Base-by-base conservation (phyloP, 768 basidiomycete genomes). In the Dentipellis fragilis region DNA sequence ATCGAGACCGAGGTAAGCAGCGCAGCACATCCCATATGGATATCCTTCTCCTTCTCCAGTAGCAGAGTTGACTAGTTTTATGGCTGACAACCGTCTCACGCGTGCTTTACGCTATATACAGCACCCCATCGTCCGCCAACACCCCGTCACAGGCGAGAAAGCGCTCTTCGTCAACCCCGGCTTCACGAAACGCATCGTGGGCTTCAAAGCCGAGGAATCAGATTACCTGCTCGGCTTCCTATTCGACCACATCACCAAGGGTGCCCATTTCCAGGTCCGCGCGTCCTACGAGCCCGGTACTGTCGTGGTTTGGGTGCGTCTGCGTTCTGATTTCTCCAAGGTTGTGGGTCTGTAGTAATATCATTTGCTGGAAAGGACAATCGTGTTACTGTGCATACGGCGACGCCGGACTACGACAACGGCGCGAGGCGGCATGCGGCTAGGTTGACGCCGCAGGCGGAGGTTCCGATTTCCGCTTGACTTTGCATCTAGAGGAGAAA, bases 111-210 rank as follows among this genome's bases (percentile, higher is more conserved):
- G n/a, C n/a, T n/a, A n/a, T n/a, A n/a, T n/a, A 16, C 59, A 86
- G 34, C 90, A 92, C 66, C 89, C 89, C 14, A 72, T 93, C 51
- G 86, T 93, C 54, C 83, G 89, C 48, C 87, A 90, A 10, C 85
- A 92, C 66, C 89, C 90, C 17, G 83, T 77, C 1, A 93, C 89
- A 0, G 88, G 89, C 11, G 86, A 83, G 81, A 90, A 92, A 76
- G 82, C 80, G 56, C 70, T 92, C 58, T 91, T 83, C 63, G 82
- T 92, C 65, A 90, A 92, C 65, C 21, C 62, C 80, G 85, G 88
- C 11, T 92, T 92, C 71, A 89, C 87, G 2, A 80, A 85, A 40
- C 80, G 83, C 52, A 86, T 93, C 63, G 69, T 89, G 55, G 88
- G 84, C 45, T 73, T 91, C 12, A 86, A 88, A 17, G 90, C 89